Evolutionary conservation across 106 monocot species (phyloP).

Genomic region (Dendrobium officinale): DNA sequence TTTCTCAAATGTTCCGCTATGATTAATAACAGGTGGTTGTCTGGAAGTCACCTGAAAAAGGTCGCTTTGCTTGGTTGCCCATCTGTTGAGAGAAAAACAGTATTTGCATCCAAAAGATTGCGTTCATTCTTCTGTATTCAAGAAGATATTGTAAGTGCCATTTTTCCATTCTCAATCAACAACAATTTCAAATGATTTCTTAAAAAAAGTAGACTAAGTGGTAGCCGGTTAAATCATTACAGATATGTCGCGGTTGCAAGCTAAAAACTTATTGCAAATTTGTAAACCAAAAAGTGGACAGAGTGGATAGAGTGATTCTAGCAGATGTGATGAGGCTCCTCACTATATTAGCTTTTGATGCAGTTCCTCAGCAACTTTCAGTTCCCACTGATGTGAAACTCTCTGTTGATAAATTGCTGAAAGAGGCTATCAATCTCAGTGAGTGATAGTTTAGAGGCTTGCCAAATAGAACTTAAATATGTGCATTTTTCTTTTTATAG

Average conservation of each 20-base stretch:
- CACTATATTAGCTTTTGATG: conserved; percentile 35
- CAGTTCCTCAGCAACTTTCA: conserved; percentile 16
- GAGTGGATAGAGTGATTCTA: conserved; percentile 42
- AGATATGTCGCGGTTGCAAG: conserved; percentile 62
- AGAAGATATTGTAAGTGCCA: conserved; percentile 54
- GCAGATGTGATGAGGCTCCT: conserved; percentile 54
- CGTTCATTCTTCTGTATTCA: conserved; percentile 69
- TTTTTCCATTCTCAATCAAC: neutral
- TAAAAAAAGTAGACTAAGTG: neutral
- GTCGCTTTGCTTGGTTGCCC: conserved; percentile 72
- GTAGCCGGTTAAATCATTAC: neutral
- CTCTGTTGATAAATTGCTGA: conserved; percentile 48
- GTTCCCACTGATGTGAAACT: conserved; percentile 37
- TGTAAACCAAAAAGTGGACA: conserved; percentile 30
- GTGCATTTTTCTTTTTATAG: too few relatives aligned
- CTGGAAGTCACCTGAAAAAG: conserved; percentile 61
- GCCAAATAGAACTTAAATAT: too few relatives aligned
- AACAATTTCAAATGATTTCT: neutral
- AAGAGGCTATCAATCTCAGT: conserved; percentile 57
- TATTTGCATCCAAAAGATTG: conserved; percentile 73
- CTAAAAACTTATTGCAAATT: conserved; percentile 61
- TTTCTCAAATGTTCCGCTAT: neutral
- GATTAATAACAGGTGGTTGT: conserved; percentile 51
- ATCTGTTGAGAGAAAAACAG: conserved; percentile 48
- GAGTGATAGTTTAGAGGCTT: neutral